Base-by-base conservation (phyloP, 2,329 filamentous ascomycete genomes). In the Aureobasidium melanogenum region DNA sequence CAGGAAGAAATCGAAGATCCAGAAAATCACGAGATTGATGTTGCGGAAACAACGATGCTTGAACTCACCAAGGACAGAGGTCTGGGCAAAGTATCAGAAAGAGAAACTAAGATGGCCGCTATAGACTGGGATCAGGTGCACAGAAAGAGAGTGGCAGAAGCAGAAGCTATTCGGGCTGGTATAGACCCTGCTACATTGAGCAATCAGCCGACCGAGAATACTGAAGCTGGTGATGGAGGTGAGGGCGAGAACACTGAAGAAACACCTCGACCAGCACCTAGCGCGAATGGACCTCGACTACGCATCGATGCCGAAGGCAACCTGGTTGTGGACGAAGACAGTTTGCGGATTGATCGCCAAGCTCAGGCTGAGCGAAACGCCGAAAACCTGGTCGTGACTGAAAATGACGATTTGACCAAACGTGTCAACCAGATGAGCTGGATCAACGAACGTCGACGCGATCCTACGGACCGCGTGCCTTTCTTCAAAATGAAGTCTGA, bases 341-440 rank as follows among this genome's bases (percentile, higher is more conserved):
- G 87, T 1, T 79, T 88, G 17, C 78, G 83, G 41, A 82, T 91
- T 64, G 85, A 92, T 71, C 81, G 86, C 5, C 86, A 89, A 69
- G 85, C 85, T 32, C 79, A 80, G 26, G 79, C 79, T 38, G 71
- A 74, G 10, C 71, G 80, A 68, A 83, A 88, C 68, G 82, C 84
- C 52, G 64, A 63, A 36, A 64, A 66, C 26, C 62, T 62, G 41
- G 65, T 65, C 12, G 66, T 70, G 2, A 80, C 88, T 32, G 88
- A 91, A 67, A 88, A 93, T 71, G 87, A 91, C 74, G 88, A 92
- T 67, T 87, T 93, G 67, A 90, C 88, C 1, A 82, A 82, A 19
- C 80, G 85, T 58, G 83, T 88, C 65, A 94, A 86, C 19, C 84
- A 83, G 24, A 82, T 81, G 57, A 88, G 86, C 12, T 91, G 86